A percentile compares a stretch with the other conserved stretches of the same genome.
Conservation (phyloP, 352 stramenopile species). For the Globisporangium splendens region DNA sequence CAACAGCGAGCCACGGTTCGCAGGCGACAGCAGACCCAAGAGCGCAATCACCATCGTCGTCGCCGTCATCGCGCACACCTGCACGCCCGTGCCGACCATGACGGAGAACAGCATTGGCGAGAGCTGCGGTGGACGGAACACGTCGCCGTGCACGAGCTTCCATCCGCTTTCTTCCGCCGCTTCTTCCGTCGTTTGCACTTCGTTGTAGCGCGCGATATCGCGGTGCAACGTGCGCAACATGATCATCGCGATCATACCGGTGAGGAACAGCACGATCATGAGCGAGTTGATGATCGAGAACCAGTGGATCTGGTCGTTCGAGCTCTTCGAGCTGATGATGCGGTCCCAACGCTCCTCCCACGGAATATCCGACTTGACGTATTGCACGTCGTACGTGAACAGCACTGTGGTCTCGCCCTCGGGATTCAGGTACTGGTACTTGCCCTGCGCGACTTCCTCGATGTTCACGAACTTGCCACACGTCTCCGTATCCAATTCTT, state of each 20-base stretch:
- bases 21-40: constrained; percentile 94
- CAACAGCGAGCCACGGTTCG: constrained; percentile 95
- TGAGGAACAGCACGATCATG: constrained; percentile 99
- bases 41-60: constrained; percentile 94
- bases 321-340: constrained; percentile 95
- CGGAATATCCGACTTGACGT: constrained; percentile 90
- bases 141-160: constrained; percentile 96
- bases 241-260: constrained; percentile 99
- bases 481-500: constrained; percentile 78
- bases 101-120: constrained; percentile 95
- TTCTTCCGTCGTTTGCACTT: constrained; percentile 92
- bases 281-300: constrained; percentile 99
- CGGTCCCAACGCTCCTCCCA: constrained; percentile 99
- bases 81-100: constrained; percentile 93
- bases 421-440: constrained; percentile 82
- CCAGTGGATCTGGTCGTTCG: constrained; percentile 99
- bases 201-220: constrained; percentile 97
- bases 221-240: constrained; percentile 98
- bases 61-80: constrained; percentile 95
- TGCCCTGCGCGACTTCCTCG: constrained; percentile 71
- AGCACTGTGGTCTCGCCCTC: constrained; percentile 84
- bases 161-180: constrained; percentile 94
- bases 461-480: constrained; percentile 90
- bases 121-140: constrained; percentile 96
- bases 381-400: constrained; percentile 99